A percentile compares a stretch with the other conserved stretches of the same genome.
Conservation (phyloP, 2,329 filamentous ascomycete species). For the Knoxdaviesia proteae region DNA sequence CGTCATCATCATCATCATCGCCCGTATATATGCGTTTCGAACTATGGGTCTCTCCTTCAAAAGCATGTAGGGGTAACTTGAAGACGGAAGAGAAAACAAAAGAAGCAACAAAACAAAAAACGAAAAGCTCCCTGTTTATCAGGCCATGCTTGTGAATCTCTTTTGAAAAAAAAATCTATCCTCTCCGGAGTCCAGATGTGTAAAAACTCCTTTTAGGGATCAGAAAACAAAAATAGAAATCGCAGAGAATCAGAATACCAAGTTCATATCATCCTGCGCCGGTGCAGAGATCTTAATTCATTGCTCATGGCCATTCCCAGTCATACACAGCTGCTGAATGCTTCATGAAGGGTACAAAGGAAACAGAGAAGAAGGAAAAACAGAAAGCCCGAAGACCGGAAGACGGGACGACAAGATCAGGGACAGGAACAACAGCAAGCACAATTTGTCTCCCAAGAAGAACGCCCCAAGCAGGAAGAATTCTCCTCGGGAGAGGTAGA, state of each 20-base stretch:
- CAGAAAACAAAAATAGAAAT: constrained; percentile 1
- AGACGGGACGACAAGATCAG: constrained; percentile 7
- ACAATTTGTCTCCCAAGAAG: not conserved
- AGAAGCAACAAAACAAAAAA: not conserved
- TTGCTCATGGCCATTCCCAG: too few species aligned
- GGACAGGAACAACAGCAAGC: constrained; percentile 5
- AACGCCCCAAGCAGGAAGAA: too few species aligned
- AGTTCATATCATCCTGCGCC: constrained; percentile 3
- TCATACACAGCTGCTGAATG: not conserved
- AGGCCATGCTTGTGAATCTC: not conserved
- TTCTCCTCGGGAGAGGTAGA: not conserved
- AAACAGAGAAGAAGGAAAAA: constrained; percentile 10
- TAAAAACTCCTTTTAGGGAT: not conserved
- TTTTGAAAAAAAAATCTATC: too few species aligned
- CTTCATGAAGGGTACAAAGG: constrained; percentile 3
- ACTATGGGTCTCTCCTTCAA: constrained; percentile 1
- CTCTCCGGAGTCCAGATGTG: too few species aligned
- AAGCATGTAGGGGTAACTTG: not conserved
- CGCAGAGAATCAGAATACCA: constrained; percentile 3
- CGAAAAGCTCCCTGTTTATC: not conserved
- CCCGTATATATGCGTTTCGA: too few species aligned
- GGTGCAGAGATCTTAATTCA: not conserved
- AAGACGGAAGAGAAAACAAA: not conserved
- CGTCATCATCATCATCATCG: too few species aligned
- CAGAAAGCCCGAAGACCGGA: constrained; percentile 3